A percentile compares a stretch with the other conserved stretches of the same genome.
Conservation (phyloP, 2,329 filamentous ascomycete species). For the Beauveria sp. region DNA sequence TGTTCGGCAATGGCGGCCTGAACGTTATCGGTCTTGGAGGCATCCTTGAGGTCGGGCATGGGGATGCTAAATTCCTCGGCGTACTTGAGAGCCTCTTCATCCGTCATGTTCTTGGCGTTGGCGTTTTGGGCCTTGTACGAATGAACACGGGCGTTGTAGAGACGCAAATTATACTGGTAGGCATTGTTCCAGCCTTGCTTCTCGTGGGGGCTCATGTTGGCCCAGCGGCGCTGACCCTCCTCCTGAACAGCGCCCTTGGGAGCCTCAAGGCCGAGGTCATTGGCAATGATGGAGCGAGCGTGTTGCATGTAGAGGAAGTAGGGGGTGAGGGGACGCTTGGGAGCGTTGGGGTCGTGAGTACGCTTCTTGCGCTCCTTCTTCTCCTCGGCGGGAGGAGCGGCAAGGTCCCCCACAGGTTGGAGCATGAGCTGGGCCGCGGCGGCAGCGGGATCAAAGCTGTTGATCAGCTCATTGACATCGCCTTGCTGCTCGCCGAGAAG, state of each 20-base stretch:
- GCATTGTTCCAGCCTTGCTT: conserved; percentile 64
- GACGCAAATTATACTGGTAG: conserved; percentile 59
- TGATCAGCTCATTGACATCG: conserved; percentile 38
- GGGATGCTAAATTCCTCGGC: conserved; percentile 51
- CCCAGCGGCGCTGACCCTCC: conserved; percentile 82
- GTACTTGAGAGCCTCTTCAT: conserved; percentile 52
- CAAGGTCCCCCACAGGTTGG: conserved; percentile 25
- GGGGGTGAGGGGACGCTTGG: conserved; percentile 86
- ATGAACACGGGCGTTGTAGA: conserved; percentile 58
- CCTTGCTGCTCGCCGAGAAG: conserved; percentile 60
- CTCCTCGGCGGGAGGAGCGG: conserved; percentile 46
- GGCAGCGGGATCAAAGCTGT: conserved; percentile 45
- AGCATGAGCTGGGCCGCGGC: conserved; percentile 39
- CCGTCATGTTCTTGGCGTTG: conserved; percentile 52
- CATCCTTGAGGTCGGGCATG: conserved; percentile 41
- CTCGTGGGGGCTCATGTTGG: conserved; percentile 64
- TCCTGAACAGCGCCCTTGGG: conserved; percentile 82
- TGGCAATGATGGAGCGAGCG: conserved; percentile 73
- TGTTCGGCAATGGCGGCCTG: conserved; percentile 53
- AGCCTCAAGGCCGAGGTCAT: conserved; percentile 65
- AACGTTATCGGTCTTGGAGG: conserved; percentile 35
- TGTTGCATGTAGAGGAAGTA: conserved; percentile 94
- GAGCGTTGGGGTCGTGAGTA: conserved; percentile 82
- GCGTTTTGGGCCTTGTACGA: conserved; percentile 56
- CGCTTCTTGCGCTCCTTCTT: conserved; percentile 90